phyloP scores from a whole-genome alignment of 306 rosid species.

The Alnus glutinosa region DNA sequence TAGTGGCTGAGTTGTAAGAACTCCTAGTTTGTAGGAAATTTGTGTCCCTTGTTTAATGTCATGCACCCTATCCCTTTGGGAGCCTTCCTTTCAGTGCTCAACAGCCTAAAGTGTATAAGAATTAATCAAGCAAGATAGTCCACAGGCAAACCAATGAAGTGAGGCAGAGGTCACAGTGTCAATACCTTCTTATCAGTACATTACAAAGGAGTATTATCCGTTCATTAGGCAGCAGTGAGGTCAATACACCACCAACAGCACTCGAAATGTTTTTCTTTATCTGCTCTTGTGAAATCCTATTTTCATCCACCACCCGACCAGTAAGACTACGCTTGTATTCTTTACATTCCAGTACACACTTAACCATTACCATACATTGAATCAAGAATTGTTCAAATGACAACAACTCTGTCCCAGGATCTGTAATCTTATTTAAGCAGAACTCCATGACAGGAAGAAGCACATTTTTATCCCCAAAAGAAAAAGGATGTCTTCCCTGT shows the following conservation, averaged over 20 bases:
- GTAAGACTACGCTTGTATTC: slow-evolving; percentile 85
- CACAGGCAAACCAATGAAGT: slow-evolving; percentile 19
- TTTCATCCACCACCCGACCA: slow-evolving; percentile 93
- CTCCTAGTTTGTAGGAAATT: no score
- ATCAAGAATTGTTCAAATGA: slow-evolving; percentile 89
- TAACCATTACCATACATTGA: slow-evolving; percentile 95
- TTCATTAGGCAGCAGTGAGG: slow-evolving; percentile 79
- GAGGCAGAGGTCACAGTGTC: slow-evolving; percentile 15
- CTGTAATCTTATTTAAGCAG: slow-evolving; percentile 85
- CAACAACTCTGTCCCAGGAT: slow-evolving; percentile 69
- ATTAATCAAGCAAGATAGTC: slow-evolving; percentile 17
- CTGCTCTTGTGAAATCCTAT: slow-evolving; percentile 69
- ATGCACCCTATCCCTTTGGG: not conserved
- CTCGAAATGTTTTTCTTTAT: slow-evolving; percentile 80
- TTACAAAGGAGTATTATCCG: slow-evolving; percentile 71
- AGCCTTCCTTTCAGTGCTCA: not conserved
- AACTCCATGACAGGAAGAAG: slow-evolving; percentile 77
- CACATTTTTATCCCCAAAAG: slow-evolving; percentile 83
- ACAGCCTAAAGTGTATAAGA: not conserved
- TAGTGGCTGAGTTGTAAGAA: no score
- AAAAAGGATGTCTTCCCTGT: slow-evolving; percentile 90
- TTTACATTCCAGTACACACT: slow-evolving; percentile 85
- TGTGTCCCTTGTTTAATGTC: not conserved
- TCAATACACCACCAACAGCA: slow-evolving; percentile 75
- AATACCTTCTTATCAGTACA: slow-evolving; percentile 81